Evolutionary conservation across 163 green algal species (phyloP), one percentile per base, ranked within the genome.

Genomic region (Scenedesmus sp.): DNA sequence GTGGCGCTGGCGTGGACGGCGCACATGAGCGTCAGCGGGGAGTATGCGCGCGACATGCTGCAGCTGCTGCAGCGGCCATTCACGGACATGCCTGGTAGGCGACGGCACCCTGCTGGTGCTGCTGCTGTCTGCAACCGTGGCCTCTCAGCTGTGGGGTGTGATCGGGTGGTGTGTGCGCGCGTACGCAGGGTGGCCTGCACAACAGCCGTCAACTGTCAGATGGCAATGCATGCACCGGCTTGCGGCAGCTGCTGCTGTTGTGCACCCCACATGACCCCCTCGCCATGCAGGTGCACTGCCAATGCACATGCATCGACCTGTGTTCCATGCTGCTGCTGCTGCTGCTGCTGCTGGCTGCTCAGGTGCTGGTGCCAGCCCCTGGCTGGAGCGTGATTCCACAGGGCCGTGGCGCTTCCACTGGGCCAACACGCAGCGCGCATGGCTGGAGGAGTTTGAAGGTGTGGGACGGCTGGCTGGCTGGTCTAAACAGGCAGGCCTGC

Each of bases 391-490:
- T 26, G 51, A 78, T 37, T 13, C 35, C 6, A 35, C 44, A 26
- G 88, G 88, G 0, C 80, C 88, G 0, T 92, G 88, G 88, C 70
- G 88, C 30, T 92, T 89, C 15, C 81, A 92, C 35, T 92, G 49
- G 42, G 42, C 59, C 13, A 68, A 92, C 61, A 92, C 88, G 43
- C 81, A 85, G 81, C 51, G 82, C n/a, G 88, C 81, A 6, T 92
- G 88, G 88, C 37, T 46, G 13, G 81, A 89, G 6, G 88, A 92
- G 51, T 92, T 92, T 30, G 13, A 89, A 37, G 87, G 87, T 91
- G 43, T 22, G 43, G 9, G n/a, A n/a, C 26, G 26, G 79, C 79
- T 35, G 43, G n/a, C 35, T 30, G 73, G 35, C 73, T 26, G 72
- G 30, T 44, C n/a, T n/a, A n/a, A n/a, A n/a, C n/a, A n/a, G n/a